Conservation (phyloP, 2,329 filamentous ascomycete species). For the Ophiognomonia clavigignenti-juglandacearum region DNA sequence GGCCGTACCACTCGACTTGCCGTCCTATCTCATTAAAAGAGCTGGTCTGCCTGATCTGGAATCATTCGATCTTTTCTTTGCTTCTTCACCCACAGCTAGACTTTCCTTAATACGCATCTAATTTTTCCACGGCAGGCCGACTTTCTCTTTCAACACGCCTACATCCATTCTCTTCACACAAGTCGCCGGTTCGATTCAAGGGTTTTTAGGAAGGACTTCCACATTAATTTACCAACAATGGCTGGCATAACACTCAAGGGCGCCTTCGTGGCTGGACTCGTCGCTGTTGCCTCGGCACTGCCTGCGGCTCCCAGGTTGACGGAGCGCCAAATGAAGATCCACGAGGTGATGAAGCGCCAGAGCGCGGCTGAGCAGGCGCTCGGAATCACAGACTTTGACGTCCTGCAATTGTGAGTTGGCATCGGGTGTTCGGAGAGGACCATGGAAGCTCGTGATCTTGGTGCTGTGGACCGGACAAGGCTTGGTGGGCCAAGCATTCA, state of each 20-base stretch:
- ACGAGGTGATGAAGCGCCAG: slow-evolving; percentile 44
- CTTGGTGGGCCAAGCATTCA: no score
- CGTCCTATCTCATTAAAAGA: slow-evolving; percentile 36
- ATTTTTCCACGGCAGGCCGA: slow-evolving; percentile 36
- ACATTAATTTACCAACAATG: slow-evolving; percentile 25
- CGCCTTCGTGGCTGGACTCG: slow-evolving; percentile 38
- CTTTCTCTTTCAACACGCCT: slow-evolving; percentile 28
- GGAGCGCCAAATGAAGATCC: slow-evolving; percentile 39
- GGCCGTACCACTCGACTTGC: slow-evolving; percentile 18
- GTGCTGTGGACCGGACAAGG: no score
- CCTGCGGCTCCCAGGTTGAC: slow-evolving; percentile 40
- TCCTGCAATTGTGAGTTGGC: slow-evolving; percentile 51
- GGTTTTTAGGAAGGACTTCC: slow-evolving; percentile 17
- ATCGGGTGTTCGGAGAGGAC: neutral
- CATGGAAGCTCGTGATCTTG: no score
- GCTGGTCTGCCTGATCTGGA: slow-evolving; percentile 44
- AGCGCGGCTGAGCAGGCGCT: slow-evolving; percentile 41
- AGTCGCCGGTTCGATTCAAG: slow-evolving; percentile 17
- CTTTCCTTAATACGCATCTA: slow-evolving; percentile 28
- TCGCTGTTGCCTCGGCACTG: slow-evolving; percentile 40
- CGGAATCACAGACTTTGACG: slow-evolving; percentile 48
- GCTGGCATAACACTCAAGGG: slow-evolving; percentile 41
- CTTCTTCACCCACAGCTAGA: slow-evolving; percentile 23
- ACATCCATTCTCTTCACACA: slow-evolving; percentile 17
- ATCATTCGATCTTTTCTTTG: slow-evolving; percentile 30